Evolutionary conservation across 192 early-diverging fungal species (phyloP), one percentile per base, ranked within the genome.

Genomic region (Umbelopsis ramanniana): DNA sequence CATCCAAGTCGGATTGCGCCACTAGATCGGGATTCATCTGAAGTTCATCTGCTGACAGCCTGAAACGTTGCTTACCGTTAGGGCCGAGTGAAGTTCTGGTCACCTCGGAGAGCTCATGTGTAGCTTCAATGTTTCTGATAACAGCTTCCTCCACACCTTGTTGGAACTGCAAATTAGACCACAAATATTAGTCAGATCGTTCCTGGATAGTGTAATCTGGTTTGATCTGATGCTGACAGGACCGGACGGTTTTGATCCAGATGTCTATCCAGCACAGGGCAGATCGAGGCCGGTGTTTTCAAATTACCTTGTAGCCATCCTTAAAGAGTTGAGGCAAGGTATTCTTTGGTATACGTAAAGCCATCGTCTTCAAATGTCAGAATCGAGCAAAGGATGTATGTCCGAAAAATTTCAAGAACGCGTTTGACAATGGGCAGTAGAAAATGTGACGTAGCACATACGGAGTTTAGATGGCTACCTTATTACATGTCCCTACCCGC

Each of bases 81-180:
- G 97, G 97, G 23, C 97, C 97, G 67, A 96, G 89, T 23, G 97
- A 99, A 21, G 97, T 99, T 57, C 96, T 90, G 26, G 93, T 92
- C 60, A 97, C 95, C 79, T 95, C 91, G 57, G 93, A 90, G 72
- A 99, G 86, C 79, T 99, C 96, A 83, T 94, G 94, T 37, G 92
- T 93, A 40, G 97, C 97, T 68, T 90, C 88, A 76, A 99, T 99
- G 82, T 99, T 99, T 66, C 94, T 86, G 52, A 94, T 82, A 14
- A 98, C 95, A 68, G 96, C 96, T 76, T 99, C 97, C 67, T 99
- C 97, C 43, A 97, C 84, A 53, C 97, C 97, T 88, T 97, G 94
- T 69, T 91, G 89, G 84, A 94, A 90, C 95, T 93, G 80, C 72
- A 35, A 57, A 53, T 35, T 17, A 19, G 1, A 57, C 1, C 3